These are phyloP conservation scores for Trebouxia sp. DNA, from an alignment of 139 green algal genomes.

Conservation along the genomic window DNA sequence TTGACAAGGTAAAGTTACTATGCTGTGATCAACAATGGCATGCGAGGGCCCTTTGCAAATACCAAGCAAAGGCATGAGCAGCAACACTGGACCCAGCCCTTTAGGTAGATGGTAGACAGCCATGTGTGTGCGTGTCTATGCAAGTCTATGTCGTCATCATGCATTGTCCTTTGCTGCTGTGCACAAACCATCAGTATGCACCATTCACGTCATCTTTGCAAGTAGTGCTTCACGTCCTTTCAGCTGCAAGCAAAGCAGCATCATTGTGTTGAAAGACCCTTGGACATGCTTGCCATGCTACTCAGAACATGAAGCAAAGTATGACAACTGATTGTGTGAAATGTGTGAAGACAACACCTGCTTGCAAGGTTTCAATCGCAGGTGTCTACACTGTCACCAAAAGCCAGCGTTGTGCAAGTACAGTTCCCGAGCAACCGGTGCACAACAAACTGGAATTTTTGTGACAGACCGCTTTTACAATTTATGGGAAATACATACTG, in stretches of 20 bases:
- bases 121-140: constrained; percentile 11
- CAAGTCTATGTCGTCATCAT: constrained; percentile 10
- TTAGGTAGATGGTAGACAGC: background rate
- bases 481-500: no score
- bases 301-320: constrained; percentile 5
- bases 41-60: constrained; percentile 27
- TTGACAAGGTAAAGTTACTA: constrained; percentile 27
- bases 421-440: no score
- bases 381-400: no score
- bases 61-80: constrained; percentile 2
- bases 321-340: background rate
- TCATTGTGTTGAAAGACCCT: background rate
- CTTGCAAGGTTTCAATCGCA: no score
- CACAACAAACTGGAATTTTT: no score
- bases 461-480: no score
- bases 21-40: constrained; percentile 40
- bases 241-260: constrained; percentile 12
- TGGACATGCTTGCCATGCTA: constrained; percentile 15
- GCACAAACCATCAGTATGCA: constrained; percentile 18
- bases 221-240: background rate
- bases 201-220: constrained; percentile 1
- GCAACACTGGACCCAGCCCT: constrained; percentile 7
- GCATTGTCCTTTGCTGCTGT: constrained; percentile 8
- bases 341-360: constrained; percentile 9
- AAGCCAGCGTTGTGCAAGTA: no score